Percentiles rank a stretch among this genome's conserved stretches.
These are phyloP conservation scores for Tuber magnatum DNA, from an alignment of 495 filamentous ascomycete genomes.

Conservation along the genomic window DNA sequence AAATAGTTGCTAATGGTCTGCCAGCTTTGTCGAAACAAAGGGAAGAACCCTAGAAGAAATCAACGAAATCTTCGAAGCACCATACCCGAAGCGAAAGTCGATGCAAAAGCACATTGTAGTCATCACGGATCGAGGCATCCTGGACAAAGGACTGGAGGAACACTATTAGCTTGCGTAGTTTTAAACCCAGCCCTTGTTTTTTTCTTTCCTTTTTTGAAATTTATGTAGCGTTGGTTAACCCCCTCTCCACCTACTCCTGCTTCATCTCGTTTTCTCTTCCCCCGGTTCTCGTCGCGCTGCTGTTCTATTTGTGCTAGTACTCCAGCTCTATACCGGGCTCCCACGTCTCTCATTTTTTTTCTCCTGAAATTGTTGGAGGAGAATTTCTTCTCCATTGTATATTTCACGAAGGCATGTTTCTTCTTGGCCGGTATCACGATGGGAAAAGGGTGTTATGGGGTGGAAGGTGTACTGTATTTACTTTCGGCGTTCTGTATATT, in stretches of 20 bases:
- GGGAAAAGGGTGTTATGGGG: background rate
- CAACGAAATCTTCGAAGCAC: conserved; percentile 42
- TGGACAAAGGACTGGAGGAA: conserved; percentile 39
- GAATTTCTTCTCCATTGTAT: background rate
- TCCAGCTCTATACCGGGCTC: background rate
- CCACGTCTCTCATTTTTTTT: background rate
- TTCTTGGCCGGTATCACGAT: conserved; percentile 6
- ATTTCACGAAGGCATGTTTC: background rate
- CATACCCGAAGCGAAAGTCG: conserved; percentile 38
- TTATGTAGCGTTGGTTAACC: background rate
- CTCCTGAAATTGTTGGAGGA: background rate
- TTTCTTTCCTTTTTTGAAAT: conserved; percentile 2
- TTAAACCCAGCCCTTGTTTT: conserved; percentile 1
- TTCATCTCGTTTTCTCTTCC: conserved; percentile 5
- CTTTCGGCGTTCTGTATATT: background rate
- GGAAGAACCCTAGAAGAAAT: conserved; percentile 50
- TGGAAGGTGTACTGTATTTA: background rate
- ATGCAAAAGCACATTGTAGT: conserved; percentile 38
- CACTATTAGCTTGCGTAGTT: conserved; percentile 17
- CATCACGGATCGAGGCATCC: conserved; percentile 35
- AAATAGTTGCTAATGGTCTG: conserved; percentile 6
- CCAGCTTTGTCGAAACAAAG: conserved; percentile 52
- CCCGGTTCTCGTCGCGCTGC: no score
- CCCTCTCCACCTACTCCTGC: conserved; percentile 2
- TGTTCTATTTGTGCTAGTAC: background rate